Conservation (phyloP, 768 basidiomycete genomes). For the Phanerochaete sordida region DNA sequence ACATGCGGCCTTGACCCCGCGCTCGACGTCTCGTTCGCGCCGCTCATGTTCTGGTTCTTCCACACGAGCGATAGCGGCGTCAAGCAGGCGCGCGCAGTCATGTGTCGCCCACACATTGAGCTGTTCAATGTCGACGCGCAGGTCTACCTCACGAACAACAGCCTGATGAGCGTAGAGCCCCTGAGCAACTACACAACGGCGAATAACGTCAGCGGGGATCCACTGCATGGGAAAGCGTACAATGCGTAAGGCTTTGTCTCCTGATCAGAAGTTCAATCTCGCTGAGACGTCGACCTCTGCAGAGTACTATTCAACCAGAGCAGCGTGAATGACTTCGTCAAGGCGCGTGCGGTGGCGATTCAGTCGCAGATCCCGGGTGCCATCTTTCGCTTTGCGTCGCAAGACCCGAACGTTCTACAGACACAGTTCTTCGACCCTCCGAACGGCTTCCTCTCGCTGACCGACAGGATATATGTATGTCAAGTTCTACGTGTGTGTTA, state of each 20-base stretch:
- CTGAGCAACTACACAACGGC: constrained; percentile 26
- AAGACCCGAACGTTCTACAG: constrained; percentile 34
- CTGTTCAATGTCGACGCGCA: constrained; percentile 40
- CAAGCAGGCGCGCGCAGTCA: constrained; percentile 45
- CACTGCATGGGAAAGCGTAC: constrained; percentile 44
- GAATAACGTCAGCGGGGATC: constrained; percentile 52
- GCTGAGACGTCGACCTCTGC: neutral
- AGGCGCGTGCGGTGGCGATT: constrained; percentile 47
- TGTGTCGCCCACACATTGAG: constrained; percentile 52
- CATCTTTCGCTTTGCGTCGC: constrained; percentile 50
- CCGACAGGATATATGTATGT: constrained; percentile 49
- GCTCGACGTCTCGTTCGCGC: constrained; percentile 35
- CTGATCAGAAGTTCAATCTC: neutral
- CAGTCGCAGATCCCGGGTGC: constrained; percentile 56
- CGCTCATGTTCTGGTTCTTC: constrained; percentile 71
- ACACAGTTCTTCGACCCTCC: constrained; percentile 44
- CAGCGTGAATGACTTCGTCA: constrained; percentile 41
- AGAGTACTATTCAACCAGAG: constrained; percentile 18
- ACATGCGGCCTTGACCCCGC: constrained; percentile 27
- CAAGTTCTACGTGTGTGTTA: neutral
- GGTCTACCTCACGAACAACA: constrained; percentile 40
- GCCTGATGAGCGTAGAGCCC: constrained; percentile 35
- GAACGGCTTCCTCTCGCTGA: constrained; percentile 52
- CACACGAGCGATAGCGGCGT: constrained; percentile 29
- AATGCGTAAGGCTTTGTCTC: constrained; percentile 46